Conservation (phyloP, 176 grass and related monocot species). For the Musa itinerans region DNA sequence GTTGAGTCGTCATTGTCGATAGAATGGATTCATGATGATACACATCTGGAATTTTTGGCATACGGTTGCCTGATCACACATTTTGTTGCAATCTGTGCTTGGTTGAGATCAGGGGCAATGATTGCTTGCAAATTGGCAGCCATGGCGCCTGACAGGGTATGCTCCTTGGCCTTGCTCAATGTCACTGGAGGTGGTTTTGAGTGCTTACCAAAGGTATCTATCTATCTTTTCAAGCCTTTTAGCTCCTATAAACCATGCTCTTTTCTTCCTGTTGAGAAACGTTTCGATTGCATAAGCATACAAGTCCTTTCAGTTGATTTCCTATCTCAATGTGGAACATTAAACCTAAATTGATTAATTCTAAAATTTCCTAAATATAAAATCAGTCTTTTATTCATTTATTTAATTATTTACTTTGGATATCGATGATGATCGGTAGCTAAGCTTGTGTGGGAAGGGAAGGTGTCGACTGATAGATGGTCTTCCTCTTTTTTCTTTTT, state of each 20-base stretch:
- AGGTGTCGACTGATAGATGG: neutral
- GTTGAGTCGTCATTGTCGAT: neutral
- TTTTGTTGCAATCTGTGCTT: neutral
- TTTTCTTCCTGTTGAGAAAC: no score
- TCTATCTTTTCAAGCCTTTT: neutral
- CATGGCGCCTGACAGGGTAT: conserved; percentile 40
- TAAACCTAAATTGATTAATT: no score
- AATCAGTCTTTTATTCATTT: no score
- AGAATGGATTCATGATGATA: neutral
- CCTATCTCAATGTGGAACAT: no score
- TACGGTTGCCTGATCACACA: neutral
- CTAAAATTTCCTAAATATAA: no score
- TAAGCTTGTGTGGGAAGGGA: no score
- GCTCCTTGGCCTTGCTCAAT: conserved; percentile 61
- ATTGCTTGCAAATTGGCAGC: conserved; percentile 63
- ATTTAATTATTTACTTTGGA: no score
- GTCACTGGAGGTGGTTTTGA: conserved; percentile 59
- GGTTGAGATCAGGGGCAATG: conserved; percentile 44
- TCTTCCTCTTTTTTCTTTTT: neutral
- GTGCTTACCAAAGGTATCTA: conserved; percentile 66
- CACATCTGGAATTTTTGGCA: neutral
- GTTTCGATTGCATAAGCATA: no score
- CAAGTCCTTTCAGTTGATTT: no score
- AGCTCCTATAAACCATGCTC: no score
- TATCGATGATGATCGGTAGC: no score